Percentiles rank a stretch among this genome's conserved stretches.
Evolutionary conservation across 2,329 filamentous ascomycete species (phyloP).

Genomic region (Ascocoryne sarcoides): DNA sequence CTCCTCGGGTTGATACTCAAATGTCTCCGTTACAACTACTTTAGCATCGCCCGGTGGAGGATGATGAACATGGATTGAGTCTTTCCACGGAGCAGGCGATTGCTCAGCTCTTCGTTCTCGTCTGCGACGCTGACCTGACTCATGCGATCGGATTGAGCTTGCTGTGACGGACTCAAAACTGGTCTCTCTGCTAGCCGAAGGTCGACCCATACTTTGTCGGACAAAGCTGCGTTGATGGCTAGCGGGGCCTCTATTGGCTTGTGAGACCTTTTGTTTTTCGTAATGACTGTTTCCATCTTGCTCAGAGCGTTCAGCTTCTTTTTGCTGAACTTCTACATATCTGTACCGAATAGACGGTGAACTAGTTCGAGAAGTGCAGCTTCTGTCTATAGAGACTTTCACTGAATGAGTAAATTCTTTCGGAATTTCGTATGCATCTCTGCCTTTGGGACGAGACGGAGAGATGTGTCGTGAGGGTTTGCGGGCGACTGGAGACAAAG

Average conservation of each 20-base stretch:
- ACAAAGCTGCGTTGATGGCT: background rate
- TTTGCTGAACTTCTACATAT: slow-evolving; percentile 5
- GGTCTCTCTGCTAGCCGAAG: background rate
- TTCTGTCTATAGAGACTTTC: too few relatives aligned
- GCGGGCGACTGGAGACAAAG: background rate
- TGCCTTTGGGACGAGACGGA: background rate
- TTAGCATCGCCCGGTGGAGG: slow-evolving; percentile 5
- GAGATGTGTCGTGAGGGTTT: background rate
- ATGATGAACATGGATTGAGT: slow-evolving; percentile 4
- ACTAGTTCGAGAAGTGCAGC: background rate
- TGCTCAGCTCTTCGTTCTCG: slow-evolving; percentile 7
- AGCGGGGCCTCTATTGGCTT: background rate
- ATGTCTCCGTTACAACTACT: slow-evolving; percentile 12
- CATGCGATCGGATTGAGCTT: background rate
- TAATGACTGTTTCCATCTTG: slow-evolving; percentile 1
- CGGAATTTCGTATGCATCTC: background rate
- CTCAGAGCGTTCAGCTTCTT: background rate
- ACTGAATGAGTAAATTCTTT: background rate
- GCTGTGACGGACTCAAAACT: slow-evolving; percentile 1
- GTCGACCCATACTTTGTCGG: too few relatives aligned
- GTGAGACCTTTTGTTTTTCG: background rate
- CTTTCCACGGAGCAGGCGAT: slow-evolving; percentile 3
- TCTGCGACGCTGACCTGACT: slow-evolving; percentile 3
- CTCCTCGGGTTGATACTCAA: slow-evolving; percentile 8
- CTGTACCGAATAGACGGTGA: slow-evolving; percentile 8